phyloP scores from a whole-genome alignment of 495 filamentous ascomycete species.

The Penicillium dipodomyicola region DNA sequence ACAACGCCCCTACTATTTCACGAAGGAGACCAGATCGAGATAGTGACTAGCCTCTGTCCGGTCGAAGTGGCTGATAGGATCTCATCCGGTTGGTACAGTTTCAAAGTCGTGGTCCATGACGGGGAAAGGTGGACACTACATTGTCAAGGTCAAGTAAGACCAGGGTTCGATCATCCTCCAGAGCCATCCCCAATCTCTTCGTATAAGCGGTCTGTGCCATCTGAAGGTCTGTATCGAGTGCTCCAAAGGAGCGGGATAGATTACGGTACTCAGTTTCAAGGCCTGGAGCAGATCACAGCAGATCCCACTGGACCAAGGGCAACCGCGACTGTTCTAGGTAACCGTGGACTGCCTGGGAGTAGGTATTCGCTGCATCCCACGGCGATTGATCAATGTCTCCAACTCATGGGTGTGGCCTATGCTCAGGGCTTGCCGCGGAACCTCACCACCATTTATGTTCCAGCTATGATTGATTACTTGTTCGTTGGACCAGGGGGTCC shows the following conservation, averaged over 20 bases:
- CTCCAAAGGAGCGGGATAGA: slow-evolving; percentile 39
- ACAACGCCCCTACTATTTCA: slow-evolving; percentile 29
- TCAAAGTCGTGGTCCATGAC: slow-evolving; percentile 39
- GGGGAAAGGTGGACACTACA: slow-evolving; percentile 40
- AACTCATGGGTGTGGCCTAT: slow-evolving; percentile 34
- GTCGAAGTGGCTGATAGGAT: slow-evolving; percentile 30
- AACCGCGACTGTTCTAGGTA: slow-evolving; percentile 6
- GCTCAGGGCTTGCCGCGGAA: slow-evolving; percentile 15
- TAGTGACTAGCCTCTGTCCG: slow-evolving; percentile 37
- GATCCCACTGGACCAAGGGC: slow-evolving; percentile 9
- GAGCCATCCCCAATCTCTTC: background rate
- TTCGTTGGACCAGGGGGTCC: background rate
- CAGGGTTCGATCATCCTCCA: background rate
- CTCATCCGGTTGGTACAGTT: slow-evolving; percentile 45
- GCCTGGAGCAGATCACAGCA: slow-evolving; percentile 28
- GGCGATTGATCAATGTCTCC: slow-evolving; percentile 43
- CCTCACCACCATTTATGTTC: slow-evolving; percentile 20
- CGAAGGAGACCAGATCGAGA: slow-evolving; percentile 19
- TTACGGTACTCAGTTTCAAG: slow-evolving; percentile 33
- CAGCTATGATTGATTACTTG: slow-evolving; percentile 2
- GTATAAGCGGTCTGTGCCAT: slow-evolving; percentile 7
- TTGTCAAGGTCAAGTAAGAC: slow-evolving; percentile 37
- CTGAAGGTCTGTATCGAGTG: slow-evolving; percentile 23
- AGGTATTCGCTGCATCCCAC: slow-evolving; percentile 39
- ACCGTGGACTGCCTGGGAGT: slow-evolving; percentile 5